Percentiles rank a stretch among this genome's conserved stretches.
These are phyloP conservation scores for Erythrophleum fordii DNA, from an alignment of 306 rosid species.

Conservation along the genomic window DNA sequence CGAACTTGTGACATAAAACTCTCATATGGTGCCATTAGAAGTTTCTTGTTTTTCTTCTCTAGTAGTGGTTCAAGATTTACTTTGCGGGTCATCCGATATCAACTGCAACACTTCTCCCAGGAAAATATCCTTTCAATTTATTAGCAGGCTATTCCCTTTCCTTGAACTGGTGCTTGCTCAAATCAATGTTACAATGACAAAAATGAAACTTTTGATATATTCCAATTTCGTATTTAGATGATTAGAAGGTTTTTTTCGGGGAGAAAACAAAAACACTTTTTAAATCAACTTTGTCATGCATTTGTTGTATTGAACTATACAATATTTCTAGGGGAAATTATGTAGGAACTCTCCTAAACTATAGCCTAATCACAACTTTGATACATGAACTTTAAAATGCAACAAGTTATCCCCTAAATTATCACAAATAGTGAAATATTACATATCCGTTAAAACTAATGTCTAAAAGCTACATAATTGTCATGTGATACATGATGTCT, in stretches of 20 bases:
- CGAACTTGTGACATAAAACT: not conserved
- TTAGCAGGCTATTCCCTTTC: not conserved
- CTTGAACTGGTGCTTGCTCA: not conserved
- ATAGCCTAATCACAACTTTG: too few relatives aligned
- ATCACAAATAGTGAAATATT: too few relatives aligned
- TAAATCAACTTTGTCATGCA: not conserved
- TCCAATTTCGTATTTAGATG: not conserved
- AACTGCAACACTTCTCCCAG: not conserved
- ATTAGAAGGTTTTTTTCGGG: not conserved
- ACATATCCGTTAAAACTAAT: too few relatives aligned
- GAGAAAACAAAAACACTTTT: not conserved
- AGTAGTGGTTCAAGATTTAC: not conserved
- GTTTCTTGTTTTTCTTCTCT: conserved; percentile 8
- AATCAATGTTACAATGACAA: not conserved
- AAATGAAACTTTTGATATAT: not conserved
- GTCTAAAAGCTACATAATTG: too few relatives aligned
- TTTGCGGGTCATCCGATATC: conserved; percentile 12
- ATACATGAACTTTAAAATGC: too few relatives aligned
- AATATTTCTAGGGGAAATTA: too few relatives aligned
- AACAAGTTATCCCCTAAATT: too few relatives aligned
- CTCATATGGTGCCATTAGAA: conserved; percentile 1
- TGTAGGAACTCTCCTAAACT: too few relatives aligned
- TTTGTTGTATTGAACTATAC: not conserved
- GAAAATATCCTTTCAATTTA: conserved; percentile 20
- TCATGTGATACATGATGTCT: too few relatives aligned